Evolutionary conservation across 75 land plant species (phyloP).

Genomic region (Pinus taeda): DNA sequence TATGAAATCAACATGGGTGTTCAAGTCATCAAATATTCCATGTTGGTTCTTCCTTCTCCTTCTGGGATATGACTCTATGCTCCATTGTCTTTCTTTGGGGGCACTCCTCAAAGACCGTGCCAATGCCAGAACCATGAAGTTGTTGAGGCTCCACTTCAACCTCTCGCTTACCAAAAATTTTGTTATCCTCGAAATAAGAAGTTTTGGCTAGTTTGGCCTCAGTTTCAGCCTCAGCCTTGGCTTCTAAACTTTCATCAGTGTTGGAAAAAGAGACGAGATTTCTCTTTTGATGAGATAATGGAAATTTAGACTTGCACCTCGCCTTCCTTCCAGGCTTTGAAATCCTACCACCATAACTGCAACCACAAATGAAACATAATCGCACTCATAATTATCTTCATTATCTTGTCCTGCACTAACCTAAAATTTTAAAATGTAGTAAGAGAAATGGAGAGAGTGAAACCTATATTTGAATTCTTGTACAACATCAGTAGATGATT

Average conservation of each 20-base stretch:
- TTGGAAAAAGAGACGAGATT: conserved; percentile 33
- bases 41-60: conserved; percentile 3
- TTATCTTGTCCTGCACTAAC: too few relatives aligned
- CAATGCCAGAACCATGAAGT: too few relatives aligned
- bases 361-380: not conserved
- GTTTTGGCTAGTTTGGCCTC: not conserved
- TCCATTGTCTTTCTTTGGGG: not conserved
- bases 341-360: not conserved
- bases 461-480: conserved; percentile 86
- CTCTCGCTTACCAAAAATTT: not conserved
- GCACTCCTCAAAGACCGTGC: too few relatives aligned
- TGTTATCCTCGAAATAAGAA: not conserved
- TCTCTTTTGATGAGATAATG: conserved; percentile 25
- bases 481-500: conserved; percentile 63
- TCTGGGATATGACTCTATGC: not conserved
- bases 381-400: not conserved
- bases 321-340: conserved; percentile 32
- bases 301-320: conserved; percentile 39
- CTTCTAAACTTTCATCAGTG: conserved; percentile 17
- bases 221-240: not conserved
- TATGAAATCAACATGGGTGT: too few relatives aligned
- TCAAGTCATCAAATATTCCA: too few relatives aligned
- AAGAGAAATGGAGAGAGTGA: not conserved
- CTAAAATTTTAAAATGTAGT: not conserved
- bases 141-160: not conserved